Evolutionary conservation across 2,329 filamentous ascomycete genomes (phyloP).

Genomic region (Fonsecaea pugnacius): DNA sequence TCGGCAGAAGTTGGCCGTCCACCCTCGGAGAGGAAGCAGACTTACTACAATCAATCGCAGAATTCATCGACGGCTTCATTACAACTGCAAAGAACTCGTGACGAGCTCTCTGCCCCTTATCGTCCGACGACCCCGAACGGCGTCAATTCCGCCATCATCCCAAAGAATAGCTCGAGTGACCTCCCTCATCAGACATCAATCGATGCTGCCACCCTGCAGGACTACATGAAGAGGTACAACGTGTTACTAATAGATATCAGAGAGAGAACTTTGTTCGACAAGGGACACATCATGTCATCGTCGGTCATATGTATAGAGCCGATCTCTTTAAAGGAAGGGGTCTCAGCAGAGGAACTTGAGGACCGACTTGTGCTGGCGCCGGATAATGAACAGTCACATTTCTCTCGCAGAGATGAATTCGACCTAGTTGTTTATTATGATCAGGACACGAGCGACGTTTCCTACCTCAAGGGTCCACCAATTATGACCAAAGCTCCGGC

Average conservation of each 20-base stretch:
- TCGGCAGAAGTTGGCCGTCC: constrained; percentile 49
- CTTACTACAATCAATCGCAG: constrained; percentile 45
- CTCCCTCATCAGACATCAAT: constrained; percentile 65
- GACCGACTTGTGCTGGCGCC: constrained; percentile 55
- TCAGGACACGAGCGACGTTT: constrained; percentile 63
- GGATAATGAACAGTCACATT: constrained; percentile 69
- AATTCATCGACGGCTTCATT: constrained; percentile 42
- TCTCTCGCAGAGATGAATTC: constrained; percentile 73
- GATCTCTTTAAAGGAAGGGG: constrained; percentile 70
- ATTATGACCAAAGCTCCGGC: constrained; percentile 56
- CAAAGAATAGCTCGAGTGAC: constrained; percentile 51
- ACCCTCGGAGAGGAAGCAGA: constrained; percentile 34
- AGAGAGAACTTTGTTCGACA: constrained; percentile 76
- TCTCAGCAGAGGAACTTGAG: constrained; percentile 66
- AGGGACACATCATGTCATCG: constrained; percentile 83
- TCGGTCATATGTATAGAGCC: constrained; percentile 91
- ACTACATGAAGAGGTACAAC: constrained; percentile 67
- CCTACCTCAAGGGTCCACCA: constrained; percentile 58
- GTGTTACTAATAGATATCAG: constrained; percentile 87
- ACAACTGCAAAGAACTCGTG: constrained; percentile 45
- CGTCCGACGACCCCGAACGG: constrained; percentile 52
- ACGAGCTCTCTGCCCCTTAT: constrained; percentile 46
- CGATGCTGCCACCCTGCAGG: constrained; percentile 70
- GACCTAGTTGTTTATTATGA: constrained; percentile 94
- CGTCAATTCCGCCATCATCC: constrained; percentile 44